Conservation (phyloP, 768 basidiomycete genomes). For the Clathrus columnatus region DNA sequence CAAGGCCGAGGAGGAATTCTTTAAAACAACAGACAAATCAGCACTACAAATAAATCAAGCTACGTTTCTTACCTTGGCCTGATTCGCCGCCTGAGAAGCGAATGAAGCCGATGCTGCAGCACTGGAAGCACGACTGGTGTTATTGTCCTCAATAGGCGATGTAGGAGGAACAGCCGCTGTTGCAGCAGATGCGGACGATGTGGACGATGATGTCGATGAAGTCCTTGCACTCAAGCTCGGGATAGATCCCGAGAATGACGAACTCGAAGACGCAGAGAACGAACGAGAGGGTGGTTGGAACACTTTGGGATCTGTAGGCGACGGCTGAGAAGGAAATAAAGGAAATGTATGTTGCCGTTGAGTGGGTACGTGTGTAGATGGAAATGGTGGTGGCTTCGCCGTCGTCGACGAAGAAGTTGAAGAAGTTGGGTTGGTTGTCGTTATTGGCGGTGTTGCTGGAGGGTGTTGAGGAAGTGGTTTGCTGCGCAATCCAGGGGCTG, state of each 20-base stretch:
- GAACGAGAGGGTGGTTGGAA: neutral
- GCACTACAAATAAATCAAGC: too few species aligned
- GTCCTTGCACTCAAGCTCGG: neutral
- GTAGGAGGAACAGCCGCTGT: neutral
- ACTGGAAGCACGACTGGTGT: neutral
- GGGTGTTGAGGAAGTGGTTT: neutral
- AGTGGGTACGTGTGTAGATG: neutral
- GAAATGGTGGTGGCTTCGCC: neutral
- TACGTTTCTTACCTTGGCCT: too few species aligned
- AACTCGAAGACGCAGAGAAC: neutral
- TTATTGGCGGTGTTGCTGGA: neutral
- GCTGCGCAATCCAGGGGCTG: neutral
- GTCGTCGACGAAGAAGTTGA: neutral
- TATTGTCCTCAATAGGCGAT: neutral
- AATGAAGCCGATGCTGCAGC: neutral
- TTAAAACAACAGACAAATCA: too few species aligned
- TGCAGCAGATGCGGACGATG: too few species aligned
- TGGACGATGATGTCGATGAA: neutral
- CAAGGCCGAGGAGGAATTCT: neutral
- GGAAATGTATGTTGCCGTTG: neutral
- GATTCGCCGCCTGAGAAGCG: neutral
- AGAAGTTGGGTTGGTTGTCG: neutral
- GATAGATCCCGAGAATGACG: neutral
- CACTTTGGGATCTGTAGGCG: neutral
- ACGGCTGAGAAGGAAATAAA: neutral